These are phyloP conservation scores for Botrytis byssoidea DNA, from an alignment of 2,329 filamentous ascomycete species.

Conservation along the genomic window DNA sequence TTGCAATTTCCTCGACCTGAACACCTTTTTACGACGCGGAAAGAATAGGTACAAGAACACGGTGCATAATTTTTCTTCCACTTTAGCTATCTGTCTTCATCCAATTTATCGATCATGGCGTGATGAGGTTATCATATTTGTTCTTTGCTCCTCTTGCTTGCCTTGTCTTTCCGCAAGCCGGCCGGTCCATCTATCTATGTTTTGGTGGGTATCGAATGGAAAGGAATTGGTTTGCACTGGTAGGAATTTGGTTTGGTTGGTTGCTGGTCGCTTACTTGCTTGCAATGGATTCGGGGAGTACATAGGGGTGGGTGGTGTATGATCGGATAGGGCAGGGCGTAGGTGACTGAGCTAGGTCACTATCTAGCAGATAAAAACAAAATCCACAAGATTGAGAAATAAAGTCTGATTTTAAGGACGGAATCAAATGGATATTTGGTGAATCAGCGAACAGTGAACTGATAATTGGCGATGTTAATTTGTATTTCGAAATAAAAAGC, in stretches of 20 bases:
- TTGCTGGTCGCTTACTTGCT: not conserved
- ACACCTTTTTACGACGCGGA: not conserved
- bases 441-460: not conserved
- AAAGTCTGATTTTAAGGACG: not conserved
- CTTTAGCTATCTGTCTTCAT: not conserved
- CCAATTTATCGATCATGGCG: slow-evolving; percentile 4
- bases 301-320: slow-evolving; percentile 4
- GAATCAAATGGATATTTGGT: not conserved
- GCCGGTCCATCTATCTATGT: not conserved
- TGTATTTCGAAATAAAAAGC: not conserved
- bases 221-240: slow-evolving; percentile 3
- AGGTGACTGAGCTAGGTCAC: not conserved
- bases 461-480: not conserved
- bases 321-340: not conserved
- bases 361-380: not conserved
- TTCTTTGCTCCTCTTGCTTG: slow-evolving; percentile 9
- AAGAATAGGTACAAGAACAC: not conserved
- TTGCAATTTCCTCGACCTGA: not conserved
- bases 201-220: slow-evolving; percentile 8
- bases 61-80: not conserved
- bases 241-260: slow-evolving; percentile 8
- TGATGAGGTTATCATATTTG: slow-evolving; percentile 2
- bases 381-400: not conserved
- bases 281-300: slow-evolving; percentile 10
- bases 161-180: not conserved